These are phyloP conservation scores for Sporobolus alterniflorus DNA, from an alignment of 202 grass and related monocot species.

Conservation along the genomic window DNA sequence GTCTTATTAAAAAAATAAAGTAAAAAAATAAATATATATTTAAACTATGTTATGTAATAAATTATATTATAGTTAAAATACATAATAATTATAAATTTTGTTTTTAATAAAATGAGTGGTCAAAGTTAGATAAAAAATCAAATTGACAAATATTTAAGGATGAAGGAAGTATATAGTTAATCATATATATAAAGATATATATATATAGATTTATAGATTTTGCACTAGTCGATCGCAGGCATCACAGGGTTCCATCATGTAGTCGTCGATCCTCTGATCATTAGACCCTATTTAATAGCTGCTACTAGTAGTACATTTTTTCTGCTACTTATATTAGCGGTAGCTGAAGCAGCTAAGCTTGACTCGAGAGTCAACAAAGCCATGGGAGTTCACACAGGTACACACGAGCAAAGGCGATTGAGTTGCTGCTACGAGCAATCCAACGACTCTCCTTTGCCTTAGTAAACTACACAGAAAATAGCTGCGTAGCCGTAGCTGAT, in stretches of 20 bases:
- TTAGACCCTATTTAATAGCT: slow-evolving; percentile 36
- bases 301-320: slow-evolving; percentile 18
- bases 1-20: too few relatives aligned
- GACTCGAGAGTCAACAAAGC: slow-evolving; percentile 55
- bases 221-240: slow-evolving; percentile 8
- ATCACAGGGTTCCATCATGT: slow-evolving; percentile 38
- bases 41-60: too few relatives aligned
- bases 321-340: background rate
- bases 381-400: slow-evolving; percentile 41
- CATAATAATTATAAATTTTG: background rate
- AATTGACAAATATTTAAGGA: too few relatives aligned
- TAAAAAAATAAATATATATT: too few relatives aligned
- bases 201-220: too few relatives aligned
- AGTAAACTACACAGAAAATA: too few relatives aligned
- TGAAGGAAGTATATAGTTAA: background rate
- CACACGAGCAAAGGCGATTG: slow-evolving; percentile 33
- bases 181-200: background rate
- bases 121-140: too few relatives aligned
- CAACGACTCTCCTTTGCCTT: slow-evolving; percentile 9
- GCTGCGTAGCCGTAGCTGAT: slow-evolving; percentile 29
- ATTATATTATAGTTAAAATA: too few relatives aligned
- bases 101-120: too few relatives aligned
- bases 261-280: slow-evolving; percentile 26
- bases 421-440: background rate
- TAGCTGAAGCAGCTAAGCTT: slow-evolving; percentile 38